Evolutionary conservation across 179 eudicot species (phyloP), one percentile per base, ranked within the genome.

Genomic region (Beta corolliflora): DNA sequence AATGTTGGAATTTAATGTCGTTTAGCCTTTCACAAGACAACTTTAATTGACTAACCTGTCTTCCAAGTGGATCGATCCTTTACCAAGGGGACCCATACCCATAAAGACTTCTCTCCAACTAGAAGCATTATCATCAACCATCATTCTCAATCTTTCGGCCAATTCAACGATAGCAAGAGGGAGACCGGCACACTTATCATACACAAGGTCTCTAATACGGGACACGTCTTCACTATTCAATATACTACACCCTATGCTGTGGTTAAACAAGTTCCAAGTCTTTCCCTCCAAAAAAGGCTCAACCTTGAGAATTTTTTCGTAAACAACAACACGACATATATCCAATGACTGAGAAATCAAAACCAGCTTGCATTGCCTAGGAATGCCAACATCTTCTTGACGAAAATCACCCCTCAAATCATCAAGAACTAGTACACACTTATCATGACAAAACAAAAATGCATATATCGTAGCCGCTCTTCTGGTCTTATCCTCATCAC

Each of bases 351-450:
- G 77, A 11, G 82, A 72, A 72, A 61, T 52, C 12, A 73, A 4
- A 60, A 80, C 19, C 59, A 80, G 63, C 29, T 73, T 71, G 50
- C 77, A 80, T 18, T 50, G 46, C 29, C 9, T 61, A 9, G 82
- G 82, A 73, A 80, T 80, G 12, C 82, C 82, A 52, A 80, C 82
- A 23, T 71, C 60, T 25, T 80, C 77, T 13, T 19, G 60, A 19
- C 64, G 53, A 29, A 71, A 80, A 16, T 60, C 77, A 48, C 16
- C 63, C 82, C 82, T 72, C 7, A 80, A 45, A 73, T 80, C 77
- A 80, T 80, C 82, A 50, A 80, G 82, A 44, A 80, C 8, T 52
- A 80, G 29, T 50, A 73, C 13, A 14, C 18, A 23, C 45, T 75
- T 72, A 6, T 58, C 45, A 48, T 10, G 4, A 15, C 64, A 63